Conservation (phyloP, 2,329 filamentous ascomycete species). For the Fusarium sp. region DNA sequence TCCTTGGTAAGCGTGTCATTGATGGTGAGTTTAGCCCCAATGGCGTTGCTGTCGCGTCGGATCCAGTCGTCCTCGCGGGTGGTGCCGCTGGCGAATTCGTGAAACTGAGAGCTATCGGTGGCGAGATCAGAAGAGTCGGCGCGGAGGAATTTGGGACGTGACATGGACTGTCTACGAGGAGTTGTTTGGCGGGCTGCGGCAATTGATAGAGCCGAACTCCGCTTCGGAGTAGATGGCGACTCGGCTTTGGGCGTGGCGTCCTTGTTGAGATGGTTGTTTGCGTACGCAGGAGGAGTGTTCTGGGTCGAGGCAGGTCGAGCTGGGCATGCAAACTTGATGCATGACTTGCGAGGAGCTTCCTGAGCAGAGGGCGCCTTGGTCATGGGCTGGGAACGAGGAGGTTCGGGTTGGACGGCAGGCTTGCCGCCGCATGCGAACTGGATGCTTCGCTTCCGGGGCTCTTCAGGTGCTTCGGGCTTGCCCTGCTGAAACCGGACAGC, state of each 20-base stretch:
- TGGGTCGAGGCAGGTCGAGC: conserved; percentile 60
- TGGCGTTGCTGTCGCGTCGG: conserved; percentile 70
- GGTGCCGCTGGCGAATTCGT: conserved; percentile 89
- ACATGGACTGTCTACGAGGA: conserved; percentile 40
- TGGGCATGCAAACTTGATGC: conserved; percentile 82
- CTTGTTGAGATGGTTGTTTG: conserved; percentile 11
- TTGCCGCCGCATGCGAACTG: conserved; percentile 86
- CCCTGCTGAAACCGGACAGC: conserved; percentile 35
- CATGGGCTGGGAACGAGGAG: conserved; percentile 51
- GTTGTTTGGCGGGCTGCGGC: conserved; percentile 44
- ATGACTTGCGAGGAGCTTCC: conserved; percentile 63
- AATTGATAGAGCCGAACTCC: conserved; percentile 39
- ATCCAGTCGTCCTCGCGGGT: conserved; percentile 93
- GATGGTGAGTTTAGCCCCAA: conserved; percentile 81
- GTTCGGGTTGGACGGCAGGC: conserved; percentile 59
- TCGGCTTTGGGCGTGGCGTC: conserved; percentile 36
- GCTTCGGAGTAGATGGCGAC: conserved; percentile 50
- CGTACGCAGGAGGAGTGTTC: conserved; percentile 51
- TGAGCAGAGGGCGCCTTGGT: conserved; percentile 50
- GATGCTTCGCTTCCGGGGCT: conserved; percentile 83
- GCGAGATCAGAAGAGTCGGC: conserved; percentile 62
- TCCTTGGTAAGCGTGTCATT: conserved; percentile 91
- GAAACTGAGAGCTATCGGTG: conserved; percentile 74
- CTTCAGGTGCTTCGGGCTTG: conserved; percentile 56
- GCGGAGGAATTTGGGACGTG: conserved; percentile 60